phyloP scores from a whole-genome alignment of 352 stramenopile genomes.

The Phytophthora europaea region DNA sequence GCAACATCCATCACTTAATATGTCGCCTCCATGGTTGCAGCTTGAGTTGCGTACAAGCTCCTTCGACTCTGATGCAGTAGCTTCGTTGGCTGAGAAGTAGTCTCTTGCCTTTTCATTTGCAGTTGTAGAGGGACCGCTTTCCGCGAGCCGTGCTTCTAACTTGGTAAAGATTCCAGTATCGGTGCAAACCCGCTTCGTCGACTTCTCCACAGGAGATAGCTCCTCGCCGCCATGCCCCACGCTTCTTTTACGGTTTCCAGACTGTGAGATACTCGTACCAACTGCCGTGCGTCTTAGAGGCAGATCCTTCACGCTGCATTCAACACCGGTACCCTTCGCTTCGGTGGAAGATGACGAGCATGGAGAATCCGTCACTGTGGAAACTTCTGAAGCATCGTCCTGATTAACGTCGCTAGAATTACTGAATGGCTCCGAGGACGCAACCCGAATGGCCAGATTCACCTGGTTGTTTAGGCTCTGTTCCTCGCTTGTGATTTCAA shows the following conservation, averaged over 20 bases:
- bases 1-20: constrained; percentile 15
- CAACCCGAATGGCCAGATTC: not conserved
- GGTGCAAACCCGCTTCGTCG: constrained; percentile 5
- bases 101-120: not conserved
- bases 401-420: not conserved
- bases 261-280: not conserved
- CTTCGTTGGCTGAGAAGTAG: not conserved
- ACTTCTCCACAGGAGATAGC: constrained; percentile 1
- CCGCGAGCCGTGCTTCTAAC: not conserved
- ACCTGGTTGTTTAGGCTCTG: not conserved
- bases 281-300: not conserved
- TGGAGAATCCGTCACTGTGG: not conserved
- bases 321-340: not conserved
- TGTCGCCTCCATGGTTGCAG: not conserved
- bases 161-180: not conserved
- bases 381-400: not conserved
- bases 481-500: not conserved
- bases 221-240: not conserved
- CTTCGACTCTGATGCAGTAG: not conserved
- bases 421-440: not conserved
- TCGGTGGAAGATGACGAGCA: not conserved
- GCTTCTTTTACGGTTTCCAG: not conserved
- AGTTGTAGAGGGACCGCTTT: not conserved
- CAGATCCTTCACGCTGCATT: not conserved
- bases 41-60: not conserved